phyloP scores from a whole-genome alignment of 106 monocot species.

The Platanthera guangdongensis region DNA sequence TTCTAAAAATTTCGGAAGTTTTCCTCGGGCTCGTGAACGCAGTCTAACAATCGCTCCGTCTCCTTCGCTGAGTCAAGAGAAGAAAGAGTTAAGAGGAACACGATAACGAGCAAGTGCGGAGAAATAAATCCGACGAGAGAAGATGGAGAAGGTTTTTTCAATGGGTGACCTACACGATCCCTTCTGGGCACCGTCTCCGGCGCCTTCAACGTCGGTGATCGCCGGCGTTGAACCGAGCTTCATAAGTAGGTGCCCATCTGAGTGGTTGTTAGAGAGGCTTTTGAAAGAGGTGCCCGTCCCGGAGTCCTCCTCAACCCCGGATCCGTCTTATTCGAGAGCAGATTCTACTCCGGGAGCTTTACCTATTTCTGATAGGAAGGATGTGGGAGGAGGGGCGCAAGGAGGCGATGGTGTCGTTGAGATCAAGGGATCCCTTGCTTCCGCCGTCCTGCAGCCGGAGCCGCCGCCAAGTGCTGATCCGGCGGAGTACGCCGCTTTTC shows the following conservation, averaged over 20 bases:
- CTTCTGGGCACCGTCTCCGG: constrained; percentile 26
- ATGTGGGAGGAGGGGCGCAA: constrained; percentile 3
- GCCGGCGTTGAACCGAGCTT: not conserved
- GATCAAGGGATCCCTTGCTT: constrained; percentile 21
- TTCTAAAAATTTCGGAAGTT: too few relatives aligned
- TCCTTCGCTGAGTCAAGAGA: not conserved
- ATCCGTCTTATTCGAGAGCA: not conserved
- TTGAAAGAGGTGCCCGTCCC: constrained; percentile 26
- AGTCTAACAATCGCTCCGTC: not conserved
- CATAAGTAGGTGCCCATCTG: constrained; percentile 43
- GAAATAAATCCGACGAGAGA: not conserved
- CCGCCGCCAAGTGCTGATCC: constrained; percentile 21
- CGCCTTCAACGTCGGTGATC: not conserved
- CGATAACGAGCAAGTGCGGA: not conserved
- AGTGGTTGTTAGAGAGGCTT: constrained; percentile 61
- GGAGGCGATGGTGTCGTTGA: constrained; percentile 32
- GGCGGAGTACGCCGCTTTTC: constrained; percentile 25
- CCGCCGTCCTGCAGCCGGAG: constrained; percentile 2
- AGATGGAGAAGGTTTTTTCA: constrained; percentile 55
- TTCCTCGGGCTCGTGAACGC: not conserved
- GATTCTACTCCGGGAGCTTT: not conserved
- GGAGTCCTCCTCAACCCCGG: not conserved
- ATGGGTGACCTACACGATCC: constrained; percentile 39
- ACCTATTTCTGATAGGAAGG: constrained; percentile 3
- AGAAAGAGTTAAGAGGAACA: not conserved